Percentiles rank a stretch among this genome's conserved stretches.
phyloP scores from a whole-genome alignment of 2,329 filamentous ascomycete genomes.

The Corniculantispora saksenae region DNA sequence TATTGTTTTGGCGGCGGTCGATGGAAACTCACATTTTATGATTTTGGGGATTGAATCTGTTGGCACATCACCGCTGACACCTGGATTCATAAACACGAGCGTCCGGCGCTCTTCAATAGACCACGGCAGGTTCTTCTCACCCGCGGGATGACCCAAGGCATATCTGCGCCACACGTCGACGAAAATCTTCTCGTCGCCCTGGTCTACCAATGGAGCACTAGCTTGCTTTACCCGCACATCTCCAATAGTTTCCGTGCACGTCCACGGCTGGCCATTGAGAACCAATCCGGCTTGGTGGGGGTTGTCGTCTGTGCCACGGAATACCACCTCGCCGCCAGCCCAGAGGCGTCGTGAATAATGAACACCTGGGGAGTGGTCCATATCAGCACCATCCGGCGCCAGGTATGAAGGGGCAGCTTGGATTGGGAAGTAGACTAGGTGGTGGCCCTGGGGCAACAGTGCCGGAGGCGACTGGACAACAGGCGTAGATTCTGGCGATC shows the following conservation, averaged over 20 bases:
- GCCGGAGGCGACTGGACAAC: slow-evolving; percentile 27
- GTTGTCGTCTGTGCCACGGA: slow-evolving; percentile 35
- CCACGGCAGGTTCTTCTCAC: slow-evolving; percentile 20
- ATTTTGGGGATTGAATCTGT: background rate
- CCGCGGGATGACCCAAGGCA: slow-evolving; percentile 27
- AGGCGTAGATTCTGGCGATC: slow-evolving; percentile 20
- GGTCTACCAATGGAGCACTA: background rate
- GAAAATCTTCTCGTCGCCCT: slow-evolving; percentile 47
- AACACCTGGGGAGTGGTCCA: slow-evolving; percentile 70
- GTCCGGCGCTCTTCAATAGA: slow-evolving; percentile 50
- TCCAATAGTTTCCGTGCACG: slow-evolving; percentile 49
- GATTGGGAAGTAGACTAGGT: slow-evolving; percentile 85
- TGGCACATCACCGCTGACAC: background rate
- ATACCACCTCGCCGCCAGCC: slow-evolving; percentile 75
- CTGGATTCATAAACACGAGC: slow-evolving; percentile 51
- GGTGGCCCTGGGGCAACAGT: slow-evolving; percentile 66
- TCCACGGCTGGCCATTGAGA: slow-evolving; percentile 41
- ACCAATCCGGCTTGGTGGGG: slow-evolving; percentile 32
- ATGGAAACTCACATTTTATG: slow-evolving; percentile 7
- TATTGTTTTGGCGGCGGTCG: background rate
- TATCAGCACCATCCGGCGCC: slow-evolving; percentile 81
- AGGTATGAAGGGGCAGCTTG: slow-evolving; percentile 62
- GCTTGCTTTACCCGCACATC: slow-evolving; percentile 34
- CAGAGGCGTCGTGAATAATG: slow-evolving; percentile 81
- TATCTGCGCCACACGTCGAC: slow-evolving; percentile 54